A percentile compares a stretch with the other conserved stretches of the same genome.
These are phyloP conservation scores for Pleomassaria siparia DNA, from an alignment of 2,329 filamentous ascomycete genomes.

Conservation along the genomic window DNA sequence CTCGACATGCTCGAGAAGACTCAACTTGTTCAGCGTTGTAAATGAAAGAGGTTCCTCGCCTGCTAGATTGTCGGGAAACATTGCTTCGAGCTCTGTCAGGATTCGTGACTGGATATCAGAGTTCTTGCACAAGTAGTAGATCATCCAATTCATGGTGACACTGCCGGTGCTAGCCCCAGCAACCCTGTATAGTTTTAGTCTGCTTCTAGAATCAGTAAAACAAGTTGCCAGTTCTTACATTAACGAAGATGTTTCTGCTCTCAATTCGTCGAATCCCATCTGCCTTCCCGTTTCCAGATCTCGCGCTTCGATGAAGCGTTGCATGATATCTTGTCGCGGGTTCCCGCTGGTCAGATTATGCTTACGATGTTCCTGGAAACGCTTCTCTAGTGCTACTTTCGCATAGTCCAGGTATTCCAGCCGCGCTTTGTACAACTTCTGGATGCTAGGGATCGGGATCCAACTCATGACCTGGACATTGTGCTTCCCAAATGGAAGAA, in stretches of 20 bases:
- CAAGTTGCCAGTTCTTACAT: conserved; percentile 14
- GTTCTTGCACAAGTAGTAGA: conserved; percentile 18
- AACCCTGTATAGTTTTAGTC: conserved; percentile 7
- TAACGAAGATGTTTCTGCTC: conserved; percentile 15
- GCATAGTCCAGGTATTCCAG: conserved; percentile 18
- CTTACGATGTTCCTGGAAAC: conserved; percentile 12
- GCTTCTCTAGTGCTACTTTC: conserved; percentile 10
- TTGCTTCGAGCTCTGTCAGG: conserved; percentile 9
- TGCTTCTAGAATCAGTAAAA: not conserved
- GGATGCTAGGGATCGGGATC: conserved; percentile 14
- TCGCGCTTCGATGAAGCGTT: conserved; percentile 17
- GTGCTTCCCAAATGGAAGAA: conserved; percentile 15
- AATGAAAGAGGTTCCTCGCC: conserved; percentile 7
- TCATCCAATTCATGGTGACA: conserved; percentile 21
- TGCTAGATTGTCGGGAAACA: conserved; percentile 8
- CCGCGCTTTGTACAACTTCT: conserved; percentile 11
- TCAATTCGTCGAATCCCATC: conserved; percentile 18
- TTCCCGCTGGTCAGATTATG: conserved; percentile 12
- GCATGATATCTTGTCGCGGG: conserved; percentile 18
- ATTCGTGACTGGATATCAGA: conserved; percentile 10
- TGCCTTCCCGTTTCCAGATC: conserved; percentile 15
- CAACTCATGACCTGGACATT: conserved; percentile 14
- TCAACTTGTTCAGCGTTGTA: conserved; percentile 14
- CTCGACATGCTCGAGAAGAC: conserved; percentile 16
- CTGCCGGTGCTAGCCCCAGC: conserved; percentile 16